phyloP scores from a whole-genome alignment of 352 stramenopile species.

The Aphanomyces invadans region DNA sequence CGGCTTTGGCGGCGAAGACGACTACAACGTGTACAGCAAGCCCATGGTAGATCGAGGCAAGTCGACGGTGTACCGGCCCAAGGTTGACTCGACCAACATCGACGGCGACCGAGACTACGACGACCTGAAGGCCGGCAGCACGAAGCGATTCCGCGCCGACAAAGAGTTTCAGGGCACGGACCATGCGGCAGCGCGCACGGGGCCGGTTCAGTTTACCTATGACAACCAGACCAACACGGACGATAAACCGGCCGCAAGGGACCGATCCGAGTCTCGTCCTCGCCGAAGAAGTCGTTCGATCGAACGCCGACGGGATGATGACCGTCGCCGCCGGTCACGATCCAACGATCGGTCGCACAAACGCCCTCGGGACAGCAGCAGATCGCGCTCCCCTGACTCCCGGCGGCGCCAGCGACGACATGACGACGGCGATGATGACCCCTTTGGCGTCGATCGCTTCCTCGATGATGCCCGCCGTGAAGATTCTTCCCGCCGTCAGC shows the following conservation, averaged over 20 bases:
- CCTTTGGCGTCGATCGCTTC: constrained; percentile 80
- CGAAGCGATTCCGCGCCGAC: constrained; percentile 85
- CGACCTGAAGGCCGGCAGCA: constrained; percentile 76
- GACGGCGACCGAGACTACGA: constrained; percentile 85
- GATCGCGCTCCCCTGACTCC: constrained; percentile 31
- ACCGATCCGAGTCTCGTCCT: constrained; percentile 13
- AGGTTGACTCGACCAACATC: constrained; percentile 80
- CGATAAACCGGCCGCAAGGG: constrained; percentile 24
- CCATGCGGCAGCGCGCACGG: constrained; percentile 46
- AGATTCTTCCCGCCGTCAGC: not conserved
- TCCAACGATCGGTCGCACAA: constrained; percentile 29
- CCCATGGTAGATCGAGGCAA: constrained; percentile 91
- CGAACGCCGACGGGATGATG: constrained; percentile 25
- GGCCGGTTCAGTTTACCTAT: constrained; percentile 84
- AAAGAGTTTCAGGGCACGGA: constrained; percentile 81
- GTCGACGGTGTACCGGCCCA: constrained; percentile 84
- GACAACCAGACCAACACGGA: constrained; percentile 42
- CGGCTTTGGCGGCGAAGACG: constrained; percentile 95
- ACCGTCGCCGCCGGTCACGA: constrained; percentile 26
- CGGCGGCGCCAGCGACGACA: constrained; percentile 41
- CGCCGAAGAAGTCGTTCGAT: constrained; percentile 25
- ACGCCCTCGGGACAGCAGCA: constrained; percentile 24
- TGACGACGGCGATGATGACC: constrained; percentile 46
- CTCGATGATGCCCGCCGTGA: constrained; percentile 52
- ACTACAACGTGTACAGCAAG: constrained; percentile 98